Evolutionary conservation across 768 basidiomycete species (phyloP).

Genomic region (Tylopilus rubrobrunneus): DNA sequence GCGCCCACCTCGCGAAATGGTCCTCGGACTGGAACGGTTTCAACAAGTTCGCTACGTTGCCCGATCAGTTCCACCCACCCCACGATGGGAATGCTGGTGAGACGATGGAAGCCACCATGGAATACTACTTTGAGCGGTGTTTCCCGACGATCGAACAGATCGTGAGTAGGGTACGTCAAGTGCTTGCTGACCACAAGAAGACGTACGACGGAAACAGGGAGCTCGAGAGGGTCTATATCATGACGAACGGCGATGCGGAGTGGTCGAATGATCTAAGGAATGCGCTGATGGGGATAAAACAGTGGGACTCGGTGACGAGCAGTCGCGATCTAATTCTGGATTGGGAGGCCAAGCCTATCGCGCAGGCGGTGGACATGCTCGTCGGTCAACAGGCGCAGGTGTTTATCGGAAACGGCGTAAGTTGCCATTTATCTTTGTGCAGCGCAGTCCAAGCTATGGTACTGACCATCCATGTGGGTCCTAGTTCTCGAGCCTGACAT

Average conservation of each 20-base stretch:
- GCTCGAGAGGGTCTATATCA: constrained; percentile 51
- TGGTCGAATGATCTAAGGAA: constrained; percentile 48
- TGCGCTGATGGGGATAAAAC: constrained; percentile 34
- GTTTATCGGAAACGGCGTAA: constrained; percentile 68
- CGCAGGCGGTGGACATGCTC: constrained; percentile 65
- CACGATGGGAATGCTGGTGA: constrained; percentile 10
- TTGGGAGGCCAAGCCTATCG: constrained; percentile 53
- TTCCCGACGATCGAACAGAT: constrained; percentile 50
- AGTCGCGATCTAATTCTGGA: constrained; percentile 51
- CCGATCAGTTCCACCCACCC: constrained; percentile 41
- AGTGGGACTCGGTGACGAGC: constrained; percentile 49
- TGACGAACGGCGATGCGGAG: constrained; percentile 55
- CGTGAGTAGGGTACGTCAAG: constrained; percentile 32
- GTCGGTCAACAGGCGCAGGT: constrained; percentile 60
- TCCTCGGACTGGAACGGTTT: constrained; percentile 40
- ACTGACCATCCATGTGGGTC: not conserved
- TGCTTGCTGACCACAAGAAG: constrained; percentile 23
- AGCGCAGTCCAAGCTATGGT: not conserved
- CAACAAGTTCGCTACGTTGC: constrained; percentile 49
- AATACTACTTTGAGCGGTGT: constrained; percentile 45
- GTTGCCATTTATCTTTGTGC: constrained; percentile 21
- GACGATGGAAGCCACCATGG: constrained; percentile 27
- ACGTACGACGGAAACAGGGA: constrained; percentile 10
- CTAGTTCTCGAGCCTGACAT: constrained; percentile 47
- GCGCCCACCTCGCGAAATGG: constrained; percentile 37